A percentile compares a stretch with the other conserved stretches of the same genome.
Evolutionary conservation across 2,329 filamentous ascomycete species (phyloP).

Genomic region (Beauveria brongniartii): DNA sequence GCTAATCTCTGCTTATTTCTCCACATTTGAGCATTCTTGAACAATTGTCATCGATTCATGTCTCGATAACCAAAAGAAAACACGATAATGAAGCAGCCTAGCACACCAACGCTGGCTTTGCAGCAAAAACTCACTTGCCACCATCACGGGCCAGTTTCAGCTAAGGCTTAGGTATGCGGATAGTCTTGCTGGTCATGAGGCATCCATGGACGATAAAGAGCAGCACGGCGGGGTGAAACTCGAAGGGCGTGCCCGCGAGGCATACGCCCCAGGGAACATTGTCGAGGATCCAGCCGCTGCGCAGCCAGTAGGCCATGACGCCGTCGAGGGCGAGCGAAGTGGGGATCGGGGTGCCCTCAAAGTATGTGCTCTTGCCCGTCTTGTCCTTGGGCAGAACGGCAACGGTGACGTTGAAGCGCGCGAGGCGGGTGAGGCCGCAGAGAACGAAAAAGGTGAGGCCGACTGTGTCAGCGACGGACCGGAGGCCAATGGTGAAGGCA

Average conservation of each 20-base stretch:
- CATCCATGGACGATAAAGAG: constrained; percentile 86
- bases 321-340: constrained; percentile 75
- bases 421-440: constrained; percentile 84
- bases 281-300: constrained; percentile 69
- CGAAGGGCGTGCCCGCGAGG: constrained; percentile 58
- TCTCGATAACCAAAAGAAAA: not conserved
- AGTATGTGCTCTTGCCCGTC: constrained; percentile 85
- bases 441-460: constrained; percentile 83
- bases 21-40: not conserved
- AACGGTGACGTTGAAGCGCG: constrained; percentile 96
- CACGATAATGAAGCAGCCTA: not conserved
- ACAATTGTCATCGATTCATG: not conserved
- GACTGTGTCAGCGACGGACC: constrained; percentile 75
- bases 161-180: constrained; percentile 86
- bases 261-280: constrained; percentile 69
- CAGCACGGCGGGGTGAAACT: constrained; percentile 75
- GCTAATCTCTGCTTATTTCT: not conserved
- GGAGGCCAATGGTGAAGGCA: constrained; percentile 83
- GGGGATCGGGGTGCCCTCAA: constrained; percentile 94
- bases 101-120: not conserved
- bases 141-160: not conserved
- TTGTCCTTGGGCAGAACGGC: constrained; percentile 84
- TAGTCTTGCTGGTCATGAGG: constrained; percentile 89
- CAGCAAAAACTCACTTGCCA: not conserved
- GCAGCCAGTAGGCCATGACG: constrained; percentile 85